A percentile compares a stretch with the other conserved stretches of the same genome.
These are phyloP conservation scores for Pezicula rhizophila DNA, from an alignment of 2,329 filamentous ascomycete species.

Conservation along the genomic window DNA sequence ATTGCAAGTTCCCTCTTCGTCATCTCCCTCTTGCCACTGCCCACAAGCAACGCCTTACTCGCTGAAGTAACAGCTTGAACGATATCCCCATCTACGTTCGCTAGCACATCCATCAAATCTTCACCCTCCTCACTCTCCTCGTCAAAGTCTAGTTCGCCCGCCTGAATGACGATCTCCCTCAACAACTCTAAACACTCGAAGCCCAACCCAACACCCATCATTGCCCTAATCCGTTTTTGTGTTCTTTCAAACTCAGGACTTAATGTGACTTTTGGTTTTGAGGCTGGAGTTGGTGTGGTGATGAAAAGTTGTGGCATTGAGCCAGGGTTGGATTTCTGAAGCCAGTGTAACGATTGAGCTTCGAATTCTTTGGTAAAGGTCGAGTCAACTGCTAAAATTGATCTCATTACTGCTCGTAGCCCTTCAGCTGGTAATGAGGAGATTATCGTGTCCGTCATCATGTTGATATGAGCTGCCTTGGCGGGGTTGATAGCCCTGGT, in stretches of 20 bases:
- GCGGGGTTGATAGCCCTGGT: conserved; percentile 3
- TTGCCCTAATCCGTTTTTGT: conserved; percentile 23
- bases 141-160: conserved; percentile 2
- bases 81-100: conserved; percentile 27
- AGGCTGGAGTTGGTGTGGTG: background rate
- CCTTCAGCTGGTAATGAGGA: conserved; percentile 35
- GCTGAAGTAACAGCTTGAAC: conserved; percentile 21
- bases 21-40: conserved; percentile 10
- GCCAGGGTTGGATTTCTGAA: conserved; percentile 17
- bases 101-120: conserved; percentile 19
- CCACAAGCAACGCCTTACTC: conserved; percentile 15
- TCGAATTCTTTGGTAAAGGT: conserved; percentile 29
- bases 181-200: conserved; percentile 23
- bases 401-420: conserved; percentile 32
- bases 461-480: conserved; percentile 37
- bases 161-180: conserved; percentile 10
- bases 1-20: conserved; percentile 5
- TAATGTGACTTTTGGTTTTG: background rate
- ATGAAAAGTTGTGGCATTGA: conserved; percentile 14
- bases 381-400: conserved; percentile 23
- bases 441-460: conserved; percentile 41
- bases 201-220: conserved; percentile 29
- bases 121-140: background rate
- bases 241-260: conserved; percentile 8
- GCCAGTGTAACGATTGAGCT: conserved; percentile 24